Conservation (phyloP, 139 green algal species). For the Trebouxia sp. region DNA sequence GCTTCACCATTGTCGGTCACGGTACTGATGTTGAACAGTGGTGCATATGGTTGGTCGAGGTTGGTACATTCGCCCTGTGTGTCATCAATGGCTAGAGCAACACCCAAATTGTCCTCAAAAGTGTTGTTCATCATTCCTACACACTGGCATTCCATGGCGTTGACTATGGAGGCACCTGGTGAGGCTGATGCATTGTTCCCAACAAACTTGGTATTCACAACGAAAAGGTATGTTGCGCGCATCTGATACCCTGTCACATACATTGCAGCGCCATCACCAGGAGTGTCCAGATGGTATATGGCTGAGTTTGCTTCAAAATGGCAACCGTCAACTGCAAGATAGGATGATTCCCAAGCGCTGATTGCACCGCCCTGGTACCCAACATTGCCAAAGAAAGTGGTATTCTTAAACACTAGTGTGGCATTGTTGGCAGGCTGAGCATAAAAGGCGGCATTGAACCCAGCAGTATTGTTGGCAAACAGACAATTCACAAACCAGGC, state of each 20-base stretch:
- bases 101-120: neutral
- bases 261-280: neutral
- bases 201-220: neutral
- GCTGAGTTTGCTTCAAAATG: neutral
- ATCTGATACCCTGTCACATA: neutral
- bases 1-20: neutral
- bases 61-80: neutral
- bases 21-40: neutral
- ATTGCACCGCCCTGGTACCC: neutral
- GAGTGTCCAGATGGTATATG: neutral
- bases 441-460: neutral
- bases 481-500: neutral
- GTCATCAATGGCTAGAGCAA: neutral
- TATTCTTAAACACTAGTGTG: neutral
- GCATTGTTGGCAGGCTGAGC: neutral
- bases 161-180: neutral
- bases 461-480: too few species aligned
- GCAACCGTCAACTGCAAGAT: neutral
- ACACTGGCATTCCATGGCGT: neutral
- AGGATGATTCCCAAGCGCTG: neutral
- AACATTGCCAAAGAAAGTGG: neutral
- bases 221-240: neutral
- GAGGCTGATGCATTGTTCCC: neutral
- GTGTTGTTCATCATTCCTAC: neutral
- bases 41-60: neutral